A percentile compares a stretch with the other conserved stretches of the same genome.
Conservation (phyloP, 257 asterid species). For the Penstemon davidsonii region DNA sequence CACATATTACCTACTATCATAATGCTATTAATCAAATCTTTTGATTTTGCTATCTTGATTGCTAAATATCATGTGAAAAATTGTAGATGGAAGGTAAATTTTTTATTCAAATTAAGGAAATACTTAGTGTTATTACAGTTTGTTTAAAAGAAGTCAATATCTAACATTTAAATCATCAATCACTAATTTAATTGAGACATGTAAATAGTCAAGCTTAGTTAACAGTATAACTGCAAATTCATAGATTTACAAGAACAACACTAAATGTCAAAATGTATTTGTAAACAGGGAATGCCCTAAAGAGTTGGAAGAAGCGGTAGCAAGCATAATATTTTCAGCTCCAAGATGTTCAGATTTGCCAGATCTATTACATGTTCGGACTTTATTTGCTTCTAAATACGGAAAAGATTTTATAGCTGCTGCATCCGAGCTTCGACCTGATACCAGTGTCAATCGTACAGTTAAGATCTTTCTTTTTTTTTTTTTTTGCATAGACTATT, state of each 20-base stretch:
- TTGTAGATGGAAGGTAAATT: neutral
- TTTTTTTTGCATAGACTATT: conserved; percentile 1
- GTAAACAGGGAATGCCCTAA: conserved; percentile 80
- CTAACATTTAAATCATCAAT: neutral
- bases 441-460: conserved; percentile 90
- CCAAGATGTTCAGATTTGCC: conserved; percentile 96
- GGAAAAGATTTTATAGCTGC: conserved; percentile 94
- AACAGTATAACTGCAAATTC: neutral
- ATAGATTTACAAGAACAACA: no score
- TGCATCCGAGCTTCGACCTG: conserved; percentile 94
- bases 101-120: neutral
- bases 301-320: conserved; percentile 85
- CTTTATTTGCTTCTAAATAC: conserved; percentile 75
- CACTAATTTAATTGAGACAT: neutral
- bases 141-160: neutral
- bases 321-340: conserved; percentile 92
- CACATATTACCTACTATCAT: neutral
- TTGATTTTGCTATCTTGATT: neutral
- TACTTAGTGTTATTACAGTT: no score
- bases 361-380: conserved; percentile 73
- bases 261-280: conserved; percentile 23
- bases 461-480: conserved; percentile 45
- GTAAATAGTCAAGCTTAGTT: neutral
- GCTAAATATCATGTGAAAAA: neutral
- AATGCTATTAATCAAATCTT: neutral